Percentiles rank a stretch among this genome's conserved stretches.
Conservation (phyloP, 768 basidiomycete species). For the Pulveroboletus sp. region DNA sequence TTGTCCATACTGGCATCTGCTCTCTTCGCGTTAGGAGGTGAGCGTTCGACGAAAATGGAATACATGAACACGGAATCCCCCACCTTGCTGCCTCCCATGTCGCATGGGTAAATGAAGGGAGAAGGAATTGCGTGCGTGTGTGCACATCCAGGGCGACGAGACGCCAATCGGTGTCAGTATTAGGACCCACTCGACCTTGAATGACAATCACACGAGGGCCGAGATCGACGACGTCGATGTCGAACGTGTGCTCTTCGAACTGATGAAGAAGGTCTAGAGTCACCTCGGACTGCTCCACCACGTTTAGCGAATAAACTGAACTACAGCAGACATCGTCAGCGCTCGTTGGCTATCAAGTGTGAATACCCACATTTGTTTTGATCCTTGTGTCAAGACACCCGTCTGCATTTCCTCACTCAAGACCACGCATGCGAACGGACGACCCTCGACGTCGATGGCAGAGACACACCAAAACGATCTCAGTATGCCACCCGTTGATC, state of each 20-base stretch:
- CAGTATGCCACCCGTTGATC: background rate
- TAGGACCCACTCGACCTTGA: background rate
- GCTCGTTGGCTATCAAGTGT: background rate
- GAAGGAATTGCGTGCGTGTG: conserved; percentile 1
- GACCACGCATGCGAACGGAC: conserved; percentile 14
- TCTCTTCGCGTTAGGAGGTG: background rate
- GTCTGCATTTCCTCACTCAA: background rate
- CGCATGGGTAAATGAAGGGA: background rate
- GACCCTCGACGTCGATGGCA: conserved; percentile 9
- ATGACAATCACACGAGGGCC: conserved; percentile 15
- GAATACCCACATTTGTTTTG: conserved; percentile 1
- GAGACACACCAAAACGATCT: conserved; percentile 7
- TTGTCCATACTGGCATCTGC: background rate
- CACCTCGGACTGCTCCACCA: background rate
- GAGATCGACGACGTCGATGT: conserved; percentile 1
- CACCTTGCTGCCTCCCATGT: conserved; percentile 2
- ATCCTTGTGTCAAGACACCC: background rate
- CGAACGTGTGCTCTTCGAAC: conserved; percentile 1
- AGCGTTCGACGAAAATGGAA: background rate
- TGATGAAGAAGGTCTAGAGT: conserved; percentile 13
- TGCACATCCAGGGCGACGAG: conserved; percentile 16
- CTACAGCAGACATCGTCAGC: conserved; percentile 2
- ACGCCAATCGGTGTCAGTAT: background rate
- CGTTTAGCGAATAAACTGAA: conserved; percentile 8
- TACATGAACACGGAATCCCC: background rate